Conservation (phyloP, 2,329 filamentous ascomycete genomes). For the Xylaria sp. region DNA sequence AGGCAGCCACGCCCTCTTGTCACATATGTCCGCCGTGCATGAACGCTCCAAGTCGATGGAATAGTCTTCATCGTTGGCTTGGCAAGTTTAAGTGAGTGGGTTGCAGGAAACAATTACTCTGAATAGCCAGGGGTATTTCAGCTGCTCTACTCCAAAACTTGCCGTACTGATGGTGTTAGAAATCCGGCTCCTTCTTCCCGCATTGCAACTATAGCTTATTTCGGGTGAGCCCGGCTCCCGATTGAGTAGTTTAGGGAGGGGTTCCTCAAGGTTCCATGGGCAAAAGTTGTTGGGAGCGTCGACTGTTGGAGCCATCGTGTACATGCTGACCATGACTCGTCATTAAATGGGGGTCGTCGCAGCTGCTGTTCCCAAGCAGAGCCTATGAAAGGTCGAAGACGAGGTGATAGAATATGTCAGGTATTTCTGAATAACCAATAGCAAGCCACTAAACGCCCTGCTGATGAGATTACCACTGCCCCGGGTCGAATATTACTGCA, state of each 20-base stretch:
- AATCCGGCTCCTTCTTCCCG: constrained; percentile 8
- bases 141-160: neutral
- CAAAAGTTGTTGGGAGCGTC: constrained; percentile 1
- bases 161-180: neutral
- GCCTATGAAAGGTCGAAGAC: neutral
- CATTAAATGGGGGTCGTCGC: neutral
- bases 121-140: neutral
- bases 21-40: constrained; percentile 10
- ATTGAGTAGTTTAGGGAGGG: constrained; percentile 1
- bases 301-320: neutral
- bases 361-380: neutral
- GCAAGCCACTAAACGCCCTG: neutral
- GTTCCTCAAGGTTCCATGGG: neutral
- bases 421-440: neutral
- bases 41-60: neutral
- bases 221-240: neutral
- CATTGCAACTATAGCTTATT: constrained; percentile 3
- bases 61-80: neutral
- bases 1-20: constrained; percentile 3
- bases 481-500: neutral
- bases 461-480: neutral
- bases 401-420: neutral
- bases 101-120: neutral
- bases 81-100: neutral
- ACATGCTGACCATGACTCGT: neutral